Percentiles rank a stretch among this genome's conserved stretches.
Evolutionary conservation across 371 early-diverging fungal genomes (phyloP).

Genomic region (Circinella umbellata): DNA sequence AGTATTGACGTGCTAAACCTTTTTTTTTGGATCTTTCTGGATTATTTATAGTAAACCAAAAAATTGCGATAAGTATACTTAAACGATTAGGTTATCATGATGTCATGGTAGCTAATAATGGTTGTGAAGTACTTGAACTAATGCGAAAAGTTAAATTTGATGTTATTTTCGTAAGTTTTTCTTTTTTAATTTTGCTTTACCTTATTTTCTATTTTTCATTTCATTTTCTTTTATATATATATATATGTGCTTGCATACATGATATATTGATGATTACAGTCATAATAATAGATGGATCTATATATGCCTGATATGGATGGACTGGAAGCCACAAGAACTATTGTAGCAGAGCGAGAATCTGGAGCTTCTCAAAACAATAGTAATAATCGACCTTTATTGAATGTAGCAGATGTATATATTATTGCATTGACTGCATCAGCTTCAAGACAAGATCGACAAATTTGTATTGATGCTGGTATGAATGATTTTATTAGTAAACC

Average conservation of each 20-base stretch:
- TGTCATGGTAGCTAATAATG: conserved; percentile 60
- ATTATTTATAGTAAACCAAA: conserved; percentile 53
- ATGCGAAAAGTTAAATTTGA: conserved; percentile 50
- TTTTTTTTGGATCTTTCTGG: not conserved
- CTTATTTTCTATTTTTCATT: not conserved
- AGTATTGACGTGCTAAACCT: no score
- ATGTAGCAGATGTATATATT: conserved; percentile 56
- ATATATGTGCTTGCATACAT: no score
- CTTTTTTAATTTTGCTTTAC: not conserved
- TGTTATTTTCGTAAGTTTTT: conserved; percentile 49
- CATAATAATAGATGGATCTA: conserved; percentile 44
- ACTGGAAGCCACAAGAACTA: conserved; percentile 48
- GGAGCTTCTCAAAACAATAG: conserved; percentile 1
- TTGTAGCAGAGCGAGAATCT: conserved; percentile 39
- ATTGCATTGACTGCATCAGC: conserved; percentile 68
- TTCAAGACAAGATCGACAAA: conserved; percentile 60
- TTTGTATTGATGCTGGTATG: conserved; percentile 68
- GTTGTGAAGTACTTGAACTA: conserved; percentile 53
- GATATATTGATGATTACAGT: no score
- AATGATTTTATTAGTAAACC: conserved; percentile 68
- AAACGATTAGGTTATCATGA: conserved; percentile 60
- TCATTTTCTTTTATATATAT: not conserved
- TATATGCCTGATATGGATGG: conserved; percentile 63
- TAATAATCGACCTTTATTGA: conserved; percentile 26
- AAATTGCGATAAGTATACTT: conserved; percentile 60